Conservation (phyloP, 192 early-diverging fungal genomes). For the Phycomyces blakesleeanus region DNA sequence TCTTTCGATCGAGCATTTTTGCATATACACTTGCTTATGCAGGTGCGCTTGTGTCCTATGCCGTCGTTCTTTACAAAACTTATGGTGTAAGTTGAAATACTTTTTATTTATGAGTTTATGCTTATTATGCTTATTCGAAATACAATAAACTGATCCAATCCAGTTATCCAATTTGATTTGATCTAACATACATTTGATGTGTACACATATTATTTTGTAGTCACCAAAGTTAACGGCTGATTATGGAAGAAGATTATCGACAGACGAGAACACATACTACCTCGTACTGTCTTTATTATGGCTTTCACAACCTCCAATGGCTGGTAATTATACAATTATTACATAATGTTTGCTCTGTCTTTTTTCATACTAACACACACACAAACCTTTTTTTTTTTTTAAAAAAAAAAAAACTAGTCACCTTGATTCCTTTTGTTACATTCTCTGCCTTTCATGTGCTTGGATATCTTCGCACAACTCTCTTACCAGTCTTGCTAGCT, state of each 20-base stretch:
- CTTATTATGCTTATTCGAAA: not conserved
- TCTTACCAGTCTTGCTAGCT: constrained; percentile 53
- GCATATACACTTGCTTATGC: constrained; percentile 60
- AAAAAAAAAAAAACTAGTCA: constrained; percentile 41
- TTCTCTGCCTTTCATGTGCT: constrained; percentile 77
- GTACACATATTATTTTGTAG: constrained; percentile 27
- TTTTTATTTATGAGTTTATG: too few relatives aligned
- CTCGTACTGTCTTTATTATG: constrained; percentile 67
- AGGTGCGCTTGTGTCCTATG: constrained; percentile 66
- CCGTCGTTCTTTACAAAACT: constrained; percentile 75
- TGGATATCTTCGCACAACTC: constrained; percentile 62
- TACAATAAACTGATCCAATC: constrained; percentile 4
- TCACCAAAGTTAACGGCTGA: constrained; percentile 52
- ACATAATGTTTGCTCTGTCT: constrained; percentile 6
- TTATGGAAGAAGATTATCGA: constrained; percentile 58
- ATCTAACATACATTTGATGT: constrained; percentile 2
- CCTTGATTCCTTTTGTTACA: constrained; percentile 63
- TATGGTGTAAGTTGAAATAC: constrained; percentile 61
- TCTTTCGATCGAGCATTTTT: constrained; percentile 37
- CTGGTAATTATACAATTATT: constrained; percentile 42
- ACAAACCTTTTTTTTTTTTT: constrained; percentile 13
- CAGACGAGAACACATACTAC: constrained; percentile 79
- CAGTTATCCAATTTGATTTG: too few relatives aligned
- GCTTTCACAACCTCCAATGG: constrained; percentile 63
- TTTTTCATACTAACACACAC: not conserved